Conservation (phyloP, 371 early-diverging fungal species). For the Apophysomyces sp. region DNA sequence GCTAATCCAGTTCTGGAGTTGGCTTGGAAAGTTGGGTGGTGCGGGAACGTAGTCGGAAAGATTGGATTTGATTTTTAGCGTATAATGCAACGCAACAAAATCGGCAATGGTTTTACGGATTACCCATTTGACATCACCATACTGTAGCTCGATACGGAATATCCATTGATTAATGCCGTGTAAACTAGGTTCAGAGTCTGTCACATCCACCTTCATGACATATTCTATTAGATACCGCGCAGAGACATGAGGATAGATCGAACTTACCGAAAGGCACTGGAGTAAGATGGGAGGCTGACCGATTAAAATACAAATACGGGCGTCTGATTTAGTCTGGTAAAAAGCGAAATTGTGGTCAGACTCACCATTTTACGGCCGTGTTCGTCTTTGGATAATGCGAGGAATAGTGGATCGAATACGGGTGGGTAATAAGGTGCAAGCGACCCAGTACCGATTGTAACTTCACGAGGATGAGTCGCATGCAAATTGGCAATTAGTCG, state of each 20-base stretch:
- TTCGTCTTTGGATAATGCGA: slow-evolving; percentile 35
- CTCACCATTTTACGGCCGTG: slow-evolving; percentile 39
- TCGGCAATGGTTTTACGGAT: slow-evolving; percentile 67
- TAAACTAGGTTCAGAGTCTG: slow-evolving; percentile 50
- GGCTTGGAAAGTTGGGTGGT: slow-evolving; percentile 46
- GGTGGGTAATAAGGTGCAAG: slow-evolving; percentile 41
- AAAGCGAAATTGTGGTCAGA: neutral
- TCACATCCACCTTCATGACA: slow-evolving; percentile 44
- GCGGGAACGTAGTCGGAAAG: slow-evolving; percentile 28
- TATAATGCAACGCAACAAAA: slow-evolving; percentile 66
- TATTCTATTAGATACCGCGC: no score
- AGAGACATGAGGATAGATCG: no score
- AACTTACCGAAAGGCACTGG: slow-evolving; percentile 36
- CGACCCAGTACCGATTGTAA: slow-evolving; percentile 4
- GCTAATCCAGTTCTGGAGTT: slow-evolving; percentile 41
- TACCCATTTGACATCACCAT: slow-evolving; percentile 82
- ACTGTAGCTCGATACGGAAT: slow-evolving; percentile 75
- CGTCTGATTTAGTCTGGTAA: no score
- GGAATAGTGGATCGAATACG: slow-evolving; percentile 42
- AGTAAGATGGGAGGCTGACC: slow-evolving; percentile 47
- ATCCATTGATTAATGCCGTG: slow-evolving; percentile 46
- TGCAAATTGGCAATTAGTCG: slow-evolving; percentile 39
- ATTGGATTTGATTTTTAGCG: slow-evolving; percentile 49
- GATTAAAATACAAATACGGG: neutral
- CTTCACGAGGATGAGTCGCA: neutral